Conservation (phyloP, 352 stramenopile species). For the Phytophthora multivora region DNA sequence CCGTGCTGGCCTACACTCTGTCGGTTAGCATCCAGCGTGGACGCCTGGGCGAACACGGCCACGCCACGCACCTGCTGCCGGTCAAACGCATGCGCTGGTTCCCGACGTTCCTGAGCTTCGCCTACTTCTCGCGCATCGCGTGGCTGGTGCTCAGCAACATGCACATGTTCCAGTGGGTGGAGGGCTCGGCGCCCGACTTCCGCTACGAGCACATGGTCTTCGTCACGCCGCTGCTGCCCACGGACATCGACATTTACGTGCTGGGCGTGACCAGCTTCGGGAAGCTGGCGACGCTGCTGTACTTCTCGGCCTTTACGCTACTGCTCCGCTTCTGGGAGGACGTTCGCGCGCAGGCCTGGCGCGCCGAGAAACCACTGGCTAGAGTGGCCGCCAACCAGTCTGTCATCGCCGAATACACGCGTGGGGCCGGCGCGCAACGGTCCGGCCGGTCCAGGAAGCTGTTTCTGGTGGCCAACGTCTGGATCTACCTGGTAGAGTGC, state of each 20-base stretch:
- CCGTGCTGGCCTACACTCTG: constrained; percentile 69
- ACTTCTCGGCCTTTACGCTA: constrained; percentile 84
- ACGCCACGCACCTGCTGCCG: constrained; percentile 78
- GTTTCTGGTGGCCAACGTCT: constrained; percentile 83
- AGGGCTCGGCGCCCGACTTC: constrained; percentile 48
- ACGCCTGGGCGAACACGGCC: constrained; percentile 77
- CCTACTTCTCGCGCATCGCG: constrained; percentile 70
- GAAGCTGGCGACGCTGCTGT: constrained; percentile 79
- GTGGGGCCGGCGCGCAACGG: constrained; percentile 47
- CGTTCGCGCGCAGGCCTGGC: constrained; percentile 57
- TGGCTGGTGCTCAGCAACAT: constrained; percentile 83
- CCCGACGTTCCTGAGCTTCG: constrained; percentile 76
- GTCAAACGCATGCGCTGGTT: constrained; percentile 88
- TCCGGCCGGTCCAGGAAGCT: constrained; percentile 57
- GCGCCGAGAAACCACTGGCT: constrained; percentile 62
- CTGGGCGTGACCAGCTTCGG: constrained; percentile 76
- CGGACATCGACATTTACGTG: constrained; percentile 85
- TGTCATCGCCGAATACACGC: constrained; percentile 75
- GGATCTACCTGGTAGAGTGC: constrained; percentile 82
- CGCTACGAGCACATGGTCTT: constrained; percentile 79
- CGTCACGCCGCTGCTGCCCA: constrained; percentile 65
- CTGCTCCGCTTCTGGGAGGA: constrained; percentile 84
- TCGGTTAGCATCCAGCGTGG: constrained; percentile 75
- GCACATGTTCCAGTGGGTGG: constrained; percentile 82
- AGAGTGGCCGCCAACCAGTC: constrained; percentile 72